These are phyloP conservation scores for Licmophora abbreviata DNA, from an alignment of 108 stramenopile species.

Conservation along the genomic window DNA sequence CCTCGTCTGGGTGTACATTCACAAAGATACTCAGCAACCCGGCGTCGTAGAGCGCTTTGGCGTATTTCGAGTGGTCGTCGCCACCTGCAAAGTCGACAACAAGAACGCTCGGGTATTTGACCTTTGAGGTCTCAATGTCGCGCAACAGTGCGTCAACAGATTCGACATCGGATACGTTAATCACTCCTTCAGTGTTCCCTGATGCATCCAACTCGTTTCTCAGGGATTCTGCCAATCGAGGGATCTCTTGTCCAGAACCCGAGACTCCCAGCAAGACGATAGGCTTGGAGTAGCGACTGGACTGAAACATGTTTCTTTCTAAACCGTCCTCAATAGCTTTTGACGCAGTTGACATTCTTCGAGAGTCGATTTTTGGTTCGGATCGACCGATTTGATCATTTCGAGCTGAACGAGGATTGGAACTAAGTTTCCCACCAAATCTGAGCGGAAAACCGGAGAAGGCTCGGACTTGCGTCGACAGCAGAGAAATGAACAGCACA, in stretches of 20 bases:
- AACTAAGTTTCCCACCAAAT: too few species aligned
- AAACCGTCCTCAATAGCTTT: too few species aligned
- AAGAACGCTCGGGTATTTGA: constrained; percentile 34
- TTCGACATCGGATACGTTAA: constrained; percentile 1
- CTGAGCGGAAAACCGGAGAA: too few species aligned
- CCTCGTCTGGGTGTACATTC: constrained; percentile 52
- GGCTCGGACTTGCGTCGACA: too few species aligned
- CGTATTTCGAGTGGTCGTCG: constrained; percentile 12
- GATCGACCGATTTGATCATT: too few species aligned
- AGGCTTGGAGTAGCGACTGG: constrained; percentile 61
- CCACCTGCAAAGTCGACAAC: constrained; percentile 50
- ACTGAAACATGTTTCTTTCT: constrained; percentile 41
- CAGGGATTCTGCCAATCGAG: constrained; percentile 53
- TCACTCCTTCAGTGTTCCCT: constrained; percentile 9
- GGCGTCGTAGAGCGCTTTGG: constrained; percentile 40
- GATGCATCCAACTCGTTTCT: constrained; percentile 10
- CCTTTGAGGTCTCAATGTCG: constrained; percentile 16
- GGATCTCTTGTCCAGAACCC: constrained; percentile 44
- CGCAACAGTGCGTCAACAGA: constrained; percentile 27
- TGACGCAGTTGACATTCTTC: too few species aligned
- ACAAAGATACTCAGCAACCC: constrained; percentile 59
- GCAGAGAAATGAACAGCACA: too few species aligned
- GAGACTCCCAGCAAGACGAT: constrained; percentile 66
- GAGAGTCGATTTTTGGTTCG: too few species aligned
- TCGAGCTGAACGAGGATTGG: too few species aligned